Evolutionary conservation across 2,329 filamentous ascomycete species (phyloP), one percentile per base, ranked within the genome.

Genomic region (Cryphonectria parasitica): DNA sequence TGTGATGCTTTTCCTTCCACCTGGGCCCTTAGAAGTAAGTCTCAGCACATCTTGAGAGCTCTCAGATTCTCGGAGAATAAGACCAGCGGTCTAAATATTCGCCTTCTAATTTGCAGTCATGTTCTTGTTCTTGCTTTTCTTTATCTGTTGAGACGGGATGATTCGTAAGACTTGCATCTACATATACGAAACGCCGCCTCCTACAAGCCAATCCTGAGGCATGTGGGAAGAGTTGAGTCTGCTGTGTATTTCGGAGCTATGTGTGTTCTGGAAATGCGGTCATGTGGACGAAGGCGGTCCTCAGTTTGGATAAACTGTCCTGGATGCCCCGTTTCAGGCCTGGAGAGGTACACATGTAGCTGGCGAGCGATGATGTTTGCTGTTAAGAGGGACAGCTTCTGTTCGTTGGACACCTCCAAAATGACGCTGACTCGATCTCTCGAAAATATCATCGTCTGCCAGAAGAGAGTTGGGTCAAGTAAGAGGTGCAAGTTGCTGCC

Each of bases 401-500:
- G 52, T 11, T 56, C 52, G 22, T n/a, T 56, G 8, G 34, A 34
- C n/a, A 10, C 10, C 52, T 10, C n/a, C 5, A 28, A 2, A 64
- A n/a, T n/a, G 25, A 49, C 2, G 10, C 36, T 39, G 10, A 39
- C 36, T 39, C 8, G 10, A 39, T 39, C 36, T 13, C 36, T 39
- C 36, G 36, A 39, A 13, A 11, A 39, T 11, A 39, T 11, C 36
- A 11, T 39, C 36, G 36, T 39, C 36, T 39, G 36, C 10, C 36
- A 39, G 36, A 39, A 10, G 10, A 3, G 36, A 10, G 17, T n/a
- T 34, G 41, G 52, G 49, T 25, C 64, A 10, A 43, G 34, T 3
- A 66, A 22, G 13, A 25, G 19, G 31, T 66, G 64, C 28, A 41
- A 41, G 64, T 49, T 66, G 64, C n/a, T 25, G 3, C 64, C 43